Evolutionary conservation across 2,329 filamentous ascomycete genomes (phyloP).

Genomic region (Knoxdaviesia capensis): DNA sequence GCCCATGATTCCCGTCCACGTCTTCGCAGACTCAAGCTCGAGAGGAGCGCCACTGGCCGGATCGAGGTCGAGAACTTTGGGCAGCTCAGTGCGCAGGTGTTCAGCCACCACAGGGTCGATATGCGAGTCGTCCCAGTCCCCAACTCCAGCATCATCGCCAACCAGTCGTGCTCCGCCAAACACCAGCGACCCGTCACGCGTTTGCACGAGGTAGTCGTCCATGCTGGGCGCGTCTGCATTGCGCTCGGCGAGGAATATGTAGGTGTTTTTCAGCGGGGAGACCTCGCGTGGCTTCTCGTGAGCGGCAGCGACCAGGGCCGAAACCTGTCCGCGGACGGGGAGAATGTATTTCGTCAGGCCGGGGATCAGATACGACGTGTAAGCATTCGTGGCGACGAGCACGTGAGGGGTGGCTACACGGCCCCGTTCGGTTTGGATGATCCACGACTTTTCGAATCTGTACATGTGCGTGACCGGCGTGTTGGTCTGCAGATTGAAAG

Average conservation of each 20-base stretch:
- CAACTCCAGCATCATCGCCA: slow-evolving; percentile 25
- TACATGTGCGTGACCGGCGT: slow-evolving; percentile 40
- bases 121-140: slow-evolving; percentile 36
- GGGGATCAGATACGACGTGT: slow-evolving; percentile 59
- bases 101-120: slow-evolving; percentile 33
- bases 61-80: slow-evolving; percentile 20
- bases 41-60: slow-evolving; percentile 16
- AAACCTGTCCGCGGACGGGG: slow-evolving; percentile 57
- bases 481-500: slow-evolving; percentile 54
- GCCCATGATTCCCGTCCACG: slow-evolving; percentile 72
- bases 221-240: slow-evolving; percentile 17
- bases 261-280: slow-evolving; percentile 30
- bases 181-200: slow-evolving; percentile 37
- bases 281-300: slow-evolving; percentile 8
- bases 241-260: slow-evolving; percentile 33
- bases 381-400: slow-evolving; percentile 66
- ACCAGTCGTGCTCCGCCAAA: slow-evolving; percentile 47
- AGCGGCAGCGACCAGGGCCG: slow-evolving; percentile 37
- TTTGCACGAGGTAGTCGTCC: slow-evolving; percentile 58
- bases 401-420: slow-evolving; percentile 39
- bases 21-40: slow-evolving; percentile 30
- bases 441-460: slow-evolving; percentile 24
- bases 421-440: slow-evolving; percentile 49
- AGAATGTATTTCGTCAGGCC: slow-evolving; percentile 50
- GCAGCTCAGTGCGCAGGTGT: slow-evolving; percentile 30